Conservation (phyloP, 108 stramenopile species). For the Skeletonema costatum region DNA sequence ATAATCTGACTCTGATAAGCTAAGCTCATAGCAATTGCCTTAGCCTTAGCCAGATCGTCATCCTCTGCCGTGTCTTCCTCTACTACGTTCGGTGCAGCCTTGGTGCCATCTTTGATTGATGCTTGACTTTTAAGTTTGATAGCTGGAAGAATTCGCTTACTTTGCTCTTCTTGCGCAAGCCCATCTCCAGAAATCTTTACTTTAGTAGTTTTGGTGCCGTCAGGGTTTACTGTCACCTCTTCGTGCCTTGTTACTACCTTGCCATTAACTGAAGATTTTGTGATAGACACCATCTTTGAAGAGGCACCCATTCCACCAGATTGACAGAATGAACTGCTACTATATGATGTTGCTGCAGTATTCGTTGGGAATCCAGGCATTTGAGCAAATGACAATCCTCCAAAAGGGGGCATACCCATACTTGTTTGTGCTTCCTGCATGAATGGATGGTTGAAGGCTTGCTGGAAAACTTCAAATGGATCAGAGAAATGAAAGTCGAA, state of each 20-base stretch:
- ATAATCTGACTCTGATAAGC: background rate
- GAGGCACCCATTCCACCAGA: background rate
- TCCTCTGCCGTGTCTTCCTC: background rate
- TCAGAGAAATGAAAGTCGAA: slow-evolving; percentile 24
- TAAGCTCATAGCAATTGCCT: background rate
- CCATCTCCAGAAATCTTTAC: slow-evolving; percentile 26
- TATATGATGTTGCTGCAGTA: slow-evolving; percentile 1
- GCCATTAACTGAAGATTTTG: slow-evolving; percentile 27
- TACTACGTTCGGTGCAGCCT: background rate
- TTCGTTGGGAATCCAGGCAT: background rate
- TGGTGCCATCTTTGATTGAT: background rate
- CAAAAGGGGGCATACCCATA: background rate
- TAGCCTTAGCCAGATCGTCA: background rate
- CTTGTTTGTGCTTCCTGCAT: background rate
- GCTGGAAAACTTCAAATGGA: slow-evolving; percentile 37
- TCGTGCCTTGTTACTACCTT: slow-evolving; percentile 28
- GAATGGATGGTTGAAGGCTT: slow-evolving; percentile 14
- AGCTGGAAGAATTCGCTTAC: background rate
- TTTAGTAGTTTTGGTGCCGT: slow-evolving; percentile 19
- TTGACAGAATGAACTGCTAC: slow-evolving; percentile 11
- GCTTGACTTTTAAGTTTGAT: background rate
- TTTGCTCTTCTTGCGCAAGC: background rate
- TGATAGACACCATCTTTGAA: slow-evolving; percentile 26
- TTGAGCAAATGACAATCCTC: background rate
- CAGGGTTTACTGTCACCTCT: slow-evolving; percentile 22